A percentile compares a stretch with the other conserved stretches of the same genome.
Conservation (phyloP, 768 basidiomycete genomes). For the Symmetrospora coprosmae region DNA sequence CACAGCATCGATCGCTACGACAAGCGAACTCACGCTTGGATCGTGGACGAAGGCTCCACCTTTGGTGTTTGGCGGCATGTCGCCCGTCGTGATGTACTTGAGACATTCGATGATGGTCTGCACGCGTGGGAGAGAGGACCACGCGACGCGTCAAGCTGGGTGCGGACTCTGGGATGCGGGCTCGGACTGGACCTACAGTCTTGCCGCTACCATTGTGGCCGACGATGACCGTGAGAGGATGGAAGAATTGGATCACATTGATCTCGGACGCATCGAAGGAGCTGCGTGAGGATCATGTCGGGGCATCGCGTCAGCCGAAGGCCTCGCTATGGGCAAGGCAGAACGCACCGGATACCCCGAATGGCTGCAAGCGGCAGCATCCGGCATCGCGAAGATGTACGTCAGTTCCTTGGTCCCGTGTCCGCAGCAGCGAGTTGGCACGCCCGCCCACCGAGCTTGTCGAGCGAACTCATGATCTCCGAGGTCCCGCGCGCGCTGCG, state of each 20-base stretch:
- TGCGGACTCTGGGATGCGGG: neutral
- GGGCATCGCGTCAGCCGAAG: neutral
- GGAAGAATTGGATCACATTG: conserved; percentile 83
- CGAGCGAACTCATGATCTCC: conserved; percentile 18
- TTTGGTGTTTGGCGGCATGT: conserved; percentile 90
- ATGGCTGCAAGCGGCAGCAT: neutral
- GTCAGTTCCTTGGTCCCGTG: neutral
- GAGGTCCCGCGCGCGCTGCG: no score
- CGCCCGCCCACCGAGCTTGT: conserved; percentile 19
- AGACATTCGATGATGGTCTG: conserved; percentile 95
- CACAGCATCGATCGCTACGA: no score
- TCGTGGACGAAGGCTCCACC: conserved; percentile 99
- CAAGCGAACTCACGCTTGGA: conserved; percentile 57
- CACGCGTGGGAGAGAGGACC: neutral
- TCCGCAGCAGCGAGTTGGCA: neutral
- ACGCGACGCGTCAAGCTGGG: neutral
- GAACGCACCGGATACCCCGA: conserved; percentile 15
- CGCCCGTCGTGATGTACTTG: conserved; percentile 96
- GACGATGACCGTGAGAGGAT: conserved; percentile 88
- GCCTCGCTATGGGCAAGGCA: neutral
- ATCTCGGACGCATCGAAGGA: conserved; percentile 16
- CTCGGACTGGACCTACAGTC: conserved; percentile 43
- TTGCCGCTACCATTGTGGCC: conserved; percentile 98
- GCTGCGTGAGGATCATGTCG: neutral
- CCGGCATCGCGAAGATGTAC: neutral